Conservation (phyloP, 1,139 yeast genomes). For the Candida sanyaensis region DNA sequence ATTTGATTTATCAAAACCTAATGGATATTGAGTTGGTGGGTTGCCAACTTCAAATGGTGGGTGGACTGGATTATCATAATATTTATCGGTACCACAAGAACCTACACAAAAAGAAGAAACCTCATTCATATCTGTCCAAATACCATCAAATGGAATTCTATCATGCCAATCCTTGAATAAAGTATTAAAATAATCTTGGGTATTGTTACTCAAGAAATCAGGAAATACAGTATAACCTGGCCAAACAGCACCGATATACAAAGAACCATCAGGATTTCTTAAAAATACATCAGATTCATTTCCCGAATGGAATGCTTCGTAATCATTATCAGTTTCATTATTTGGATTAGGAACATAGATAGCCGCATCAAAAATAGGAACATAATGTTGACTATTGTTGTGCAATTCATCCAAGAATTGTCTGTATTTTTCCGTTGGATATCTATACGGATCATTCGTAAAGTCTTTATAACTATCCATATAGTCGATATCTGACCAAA, state of each 20-base stretch:
- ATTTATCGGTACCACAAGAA: constrained; percentile 24
- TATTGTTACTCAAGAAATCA: constrained; percentile 26
- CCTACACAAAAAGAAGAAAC: constrained; percentile 34
- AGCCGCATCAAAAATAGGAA: constrained; percentile 37
- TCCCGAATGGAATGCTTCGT: constrained; percentile 26
- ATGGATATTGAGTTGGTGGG: constrained; percentile 19
- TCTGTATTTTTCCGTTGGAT: constrained; percentile 21
- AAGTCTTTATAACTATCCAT: constrained; percentile 32
- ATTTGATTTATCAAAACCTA: constrained; percentile 21
- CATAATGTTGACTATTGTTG: constrained; percentile 25
- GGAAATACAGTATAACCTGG: constrained; percentile 34
- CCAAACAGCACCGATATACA: constrained; percentile 27
- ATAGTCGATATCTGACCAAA: constrained; percentile 26
- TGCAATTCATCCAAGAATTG: constrained; percentile 25
- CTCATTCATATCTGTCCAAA: constrained; percentile 41
- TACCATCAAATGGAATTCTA: constrained; percentile 27
- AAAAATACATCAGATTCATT: constrained; percentile 26
- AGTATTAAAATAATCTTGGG: constrained; percentile 26
- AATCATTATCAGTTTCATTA: constrained; percentile 22
- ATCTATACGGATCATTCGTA: constrained; percentile 28
- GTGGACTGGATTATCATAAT: constrained; percentile 22
- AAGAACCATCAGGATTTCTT: constrained; percentile 29
- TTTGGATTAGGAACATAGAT: constrained; percentile 28
- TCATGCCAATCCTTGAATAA: constrained; percentile 23
- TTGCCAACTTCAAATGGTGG: constrained; percentile 22